These are phyloP conservation scores for Dalbergia cultrata DNA, from an alignment of 306 rosid species.

Conservation along the genomic window DNA sequence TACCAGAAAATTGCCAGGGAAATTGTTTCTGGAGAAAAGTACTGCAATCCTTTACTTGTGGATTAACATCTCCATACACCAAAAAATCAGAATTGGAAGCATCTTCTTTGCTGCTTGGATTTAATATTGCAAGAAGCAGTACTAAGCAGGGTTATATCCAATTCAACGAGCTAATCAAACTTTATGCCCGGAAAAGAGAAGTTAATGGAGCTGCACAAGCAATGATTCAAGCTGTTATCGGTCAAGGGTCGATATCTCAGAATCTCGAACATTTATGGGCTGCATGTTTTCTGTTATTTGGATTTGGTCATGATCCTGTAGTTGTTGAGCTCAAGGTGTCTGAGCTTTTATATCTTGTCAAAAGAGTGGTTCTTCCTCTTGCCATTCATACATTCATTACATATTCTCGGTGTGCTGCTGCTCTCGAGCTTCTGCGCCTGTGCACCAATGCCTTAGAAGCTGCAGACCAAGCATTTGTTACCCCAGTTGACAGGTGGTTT, in stretches of 20 bases:
- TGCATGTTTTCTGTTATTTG: conserved; percentile 80
- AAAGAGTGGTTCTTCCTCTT: conserved; percentile 77
- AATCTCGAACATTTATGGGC: conserved; percentile 84
- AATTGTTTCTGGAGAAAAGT: conserved; percentile 64
- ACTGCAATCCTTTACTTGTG: conserved; percentile 64
- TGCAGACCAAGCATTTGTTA: conserved; percentile 82
- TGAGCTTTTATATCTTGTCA: conserved; percentile 68
- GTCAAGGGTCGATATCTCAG: conserved; percentile 61
- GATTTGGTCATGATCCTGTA: conserved; percentile 79
- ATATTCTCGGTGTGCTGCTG: conserved; percentile 80
- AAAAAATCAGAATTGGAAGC: conserved; percentile 84
- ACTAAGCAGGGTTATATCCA: conserved; percentile 65
- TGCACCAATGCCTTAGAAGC: conserved; percentile 86
- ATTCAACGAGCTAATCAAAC: conserved; percentile 69
- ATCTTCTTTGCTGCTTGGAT: conserved; percentile 81
- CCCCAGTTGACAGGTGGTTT: conserved; percentile 86
- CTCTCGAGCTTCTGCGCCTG: conserved; percentile 80
- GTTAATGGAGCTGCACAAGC: conserved; percentile 71
- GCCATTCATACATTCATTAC: conserved; percentile 80
- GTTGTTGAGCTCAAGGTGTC: conserved; percentile 77
- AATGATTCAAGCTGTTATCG: conserved; percentile 73
- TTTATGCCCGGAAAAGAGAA: conserved; percentile 75
- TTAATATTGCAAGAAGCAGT: conserved; percentile 73
- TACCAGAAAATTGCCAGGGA: conserved; percentile 65
- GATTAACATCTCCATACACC: conserved; percentile 65